A percentile compares a stretch with the other conserved stretches of the same genome.
These are phyloP conservation scores for Ceratonia siliqua DNA, from an alignment of 306 rosid species.

Conservation along the genomic window DNA sequence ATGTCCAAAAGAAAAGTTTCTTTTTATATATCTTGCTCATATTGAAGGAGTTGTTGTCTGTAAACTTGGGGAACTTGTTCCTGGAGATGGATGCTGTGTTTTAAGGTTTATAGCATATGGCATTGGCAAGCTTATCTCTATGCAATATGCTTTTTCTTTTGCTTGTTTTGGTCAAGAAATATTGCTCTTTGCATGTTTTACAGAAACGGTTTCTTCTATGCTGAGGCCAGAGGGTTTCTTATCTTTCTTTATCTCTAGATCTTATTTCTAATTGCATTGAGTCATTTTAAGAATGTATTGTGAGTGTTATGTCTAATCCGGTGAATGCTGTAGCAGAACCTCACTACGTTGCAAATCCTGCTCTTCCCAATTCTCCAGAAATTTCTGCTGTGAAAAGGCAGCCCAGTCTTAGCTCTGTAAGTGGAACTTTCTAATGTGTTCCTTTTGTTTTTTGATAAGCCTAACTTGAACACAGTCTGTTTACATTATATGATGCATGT, in stretches of 20 bases:
- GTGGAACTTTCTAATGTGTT: conserved; percentile 44
- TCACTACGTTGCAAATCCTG: conserved; percentile 48
- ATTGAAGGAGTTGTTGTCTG: conserved; percentile 7
- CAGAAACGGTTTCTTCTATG: background rate
- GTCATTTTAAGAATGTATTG: conserved; percentile 14
- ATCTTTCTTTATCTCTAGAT: background rate
- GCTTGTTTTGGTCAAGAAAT: conserved; percentile 8
- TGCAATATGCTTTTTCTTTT: conserved; percentile 2
- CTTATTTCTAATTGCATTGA: conserved; percentile 4
- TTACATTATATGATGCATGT: background rate
- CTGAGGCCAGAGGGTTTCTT: background rate
- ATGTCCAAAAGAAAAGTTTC: background rate
- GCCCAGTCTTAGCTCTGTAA: conserved; percentile 67
- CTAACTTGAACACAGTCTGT: background rate
- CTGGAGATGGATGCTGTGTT: background rate
- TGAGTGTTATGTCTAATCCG: conserved; percentile 38
- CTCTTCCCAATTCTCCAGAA: conserved; percentile 54
- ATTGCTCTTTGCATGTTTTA: conserved; percentile 2
- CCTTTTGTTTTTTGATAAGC: conserved; percentile 26
- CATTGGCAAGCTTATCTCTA: background rate
- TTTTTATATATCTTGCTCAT: background rate
- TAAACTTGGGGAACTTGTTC: conserved; percentile 16
- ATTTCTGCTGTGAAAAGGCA: conserved; percentile 56
- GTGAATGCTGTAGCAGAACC: conserved; percentile 62
- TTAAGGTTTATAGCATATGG: conserved; percentile 10